Base-by-base conservation (phyloP, 768 basidiomycete genomes). In the Termitomyces sp. region DNA sequence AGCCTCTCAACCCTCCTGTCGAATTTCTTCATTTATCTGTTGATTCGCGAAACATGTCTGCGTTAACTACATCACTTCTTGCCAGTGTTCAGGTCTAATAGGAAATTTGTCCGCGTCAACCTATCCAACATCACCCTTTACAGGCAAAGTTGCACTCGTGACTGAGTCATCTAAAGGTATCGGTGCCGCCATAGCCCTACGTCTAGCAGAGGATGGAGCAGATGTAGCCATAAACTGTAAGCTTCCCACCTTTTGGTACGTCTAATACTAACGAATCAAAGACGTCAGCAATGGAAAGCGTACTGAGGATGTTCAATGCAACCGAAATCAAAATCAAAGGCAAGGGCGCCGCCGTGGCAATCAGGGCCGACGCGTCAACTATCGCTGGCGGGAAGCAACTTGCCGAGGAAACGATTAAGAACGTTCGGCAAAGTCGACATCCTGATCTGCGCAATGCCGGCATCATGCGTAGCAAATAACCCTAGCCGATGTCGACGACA, bases 101-200 rank as follows among this genome's bases (percentile, higher is more conserved):
- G 18, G 13, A 36, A 42, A n/a, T 46, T 6, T 16, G 26, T 5
- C 30, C 30, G n/a, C 7, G 13, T 26, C 16, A 45, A 27, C 5
- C 39, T 30, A 5, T 22, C 12, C 33, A 32, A 36, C 12, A 18
- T 24, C 32, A 24, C 22, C n/a, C 30, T 34, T 27, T 4, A 10
- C 27, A 75, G 80, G 78, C 20, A 82, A 81, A 69, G 74, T 81
- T n/a, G 81, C 81, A n/a, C 69, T 86, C 47, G 78, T 86, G 40
- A 86, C 85, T 18, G 83, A 84, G 32, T 84, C 83, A 6, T 85
- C 85, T 14, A 79, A 82, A 12, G 79, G 77, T 18, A 86, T 84
- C 27, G 85, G 84, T 37, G 85, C 83, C 0, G 76, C 81, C 14
- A 77, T 85, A 55, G 83, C 82, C 3, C 71, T 68, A 40, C 72